Conservation (phyloP, 805 yeast species). For the Schwanniomyces sp. region DNA sequence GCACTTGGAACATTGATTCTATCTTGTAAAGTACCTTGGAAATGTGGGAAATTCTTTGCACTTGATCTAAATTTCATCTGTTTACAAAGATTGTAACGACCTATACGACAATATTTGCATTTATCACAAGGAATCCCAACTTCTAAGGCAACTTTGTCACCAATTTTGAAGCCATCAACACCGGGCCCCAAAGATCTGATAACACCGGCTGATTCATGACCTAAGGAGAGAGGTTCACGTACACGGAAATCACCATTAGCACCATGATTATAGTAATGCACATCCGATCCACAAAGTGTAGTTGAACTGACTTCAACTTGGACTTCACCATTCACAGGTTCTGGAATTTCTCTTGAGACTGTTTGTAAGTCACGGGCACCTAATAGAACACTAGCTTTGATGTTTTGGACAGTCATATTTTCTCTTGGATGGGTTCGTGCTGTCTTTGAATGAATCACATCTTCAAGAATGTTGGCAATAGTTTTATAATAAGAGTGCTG, state of each 20-base stretch:
- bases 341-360: constrained; percentile 3
- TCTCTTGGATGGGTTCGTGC: not conserved
- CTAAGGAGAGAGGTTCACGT: constrained; percentile 36
- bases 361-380: constrained; percentile 2
- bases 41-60: not conserved
- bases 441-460: not conserved
- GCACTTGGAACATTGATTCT: constrained; percentile 27
- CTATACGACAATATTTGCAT: constrained; percentile 34
- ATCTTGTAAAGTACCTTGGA: constrained; percentile 36
- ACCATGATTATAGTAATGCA: constrained; percentile 20
- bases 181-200: constrained; percentile 49
- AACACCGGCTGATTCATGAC: constrained; percentile 48
- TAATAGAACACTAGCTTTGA: constrained; percentile 2
- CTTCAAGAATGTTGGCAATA: not conserved
- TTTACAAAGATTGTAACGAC: constrained; percentile 41
- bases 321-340: constrained; percentile 11
- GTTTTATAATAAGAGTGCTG: not conserved
- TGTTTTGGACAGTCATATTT: constrained; percentile 1
- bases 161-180: constrained; percentile 38
- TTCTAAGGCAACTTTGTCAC: constrained; percentile 52
- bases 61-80: constrained; percentile 25
- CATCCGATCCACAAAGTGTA: constrained; percentile 25
- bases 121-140: constrained; percentile 55
- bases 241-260: constrained; percentile 30
- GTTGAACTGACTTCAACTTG: constrained; percentile 18